Evolutionary conservation across 169 alveolate species (phyloP).

Genomic region (Amoebophrya sp.): DNA sequence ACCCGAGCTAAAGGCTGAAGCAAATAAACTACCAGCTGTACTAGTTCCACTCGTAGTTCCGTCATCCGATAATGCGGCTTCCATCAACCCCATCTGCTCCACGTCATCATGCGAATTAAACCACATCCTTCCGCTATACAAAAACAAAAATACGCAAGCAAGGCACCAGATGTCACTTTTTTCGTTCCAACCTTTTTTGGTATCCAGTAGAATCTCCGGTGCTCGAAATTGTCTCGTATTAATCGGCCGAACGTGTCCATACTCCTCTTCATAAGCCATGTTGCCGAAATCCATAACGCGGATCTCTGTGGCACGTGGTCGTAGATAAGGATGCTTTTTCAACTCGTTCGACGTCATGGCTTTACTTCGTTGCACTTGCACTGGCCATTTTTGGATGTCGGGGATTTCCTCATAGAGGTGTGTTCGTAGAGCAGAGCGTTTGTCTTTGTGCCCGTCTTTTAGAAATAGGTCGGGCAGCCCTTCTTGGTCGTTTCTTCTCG

Average conservation of each 20-base stretch:
- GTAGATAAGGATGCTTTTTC: background rate
- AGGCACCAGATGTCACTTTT: constrained; percentile 80
- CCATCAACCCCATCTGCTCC: constrained; percentile 81
- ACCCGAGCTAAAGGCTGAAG: too few species aligned
- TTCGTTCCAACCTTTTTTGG: constrained; percentile 64
- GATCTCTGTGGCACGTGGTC: background rate
- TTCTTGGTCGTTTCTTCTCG: background rate
- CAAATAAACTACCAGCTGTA: too few species aligned
- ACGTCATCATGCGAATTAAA: constrained; percentile 74
- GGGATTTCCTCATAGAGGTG: background rate
- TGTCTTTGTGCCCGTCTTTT: background rate
- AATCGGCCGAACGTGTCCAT: constrained; percentile 84
- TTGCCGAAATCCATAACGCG: constrained; percentile 92
- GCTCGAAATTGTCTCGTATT: constrained; percentile 94
- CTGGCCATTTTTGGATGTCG: too few species aligned
- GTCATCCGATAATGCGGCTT: background rate
- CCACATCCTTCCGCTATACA: constrained; percentile 70
- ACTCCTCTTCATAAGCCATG: constrained; percentile 76
- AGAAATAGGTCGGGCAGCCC: background rate
- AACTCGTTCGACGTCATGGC: background rate
- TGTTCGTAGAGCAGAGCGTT: background rate
- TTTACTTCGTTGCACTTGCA: too few species aligned
- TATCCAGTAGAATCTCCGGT: constrained; percentile 87
- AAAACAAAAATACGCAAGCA: constrained; percentile 75
- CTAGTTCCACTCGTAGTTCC: background rate